These are phyloP conservation scores for Metschnikowia cerradonensis DNA, from an alignment of 805 yeast genomes.

Conservation along the genomic window DNA sequence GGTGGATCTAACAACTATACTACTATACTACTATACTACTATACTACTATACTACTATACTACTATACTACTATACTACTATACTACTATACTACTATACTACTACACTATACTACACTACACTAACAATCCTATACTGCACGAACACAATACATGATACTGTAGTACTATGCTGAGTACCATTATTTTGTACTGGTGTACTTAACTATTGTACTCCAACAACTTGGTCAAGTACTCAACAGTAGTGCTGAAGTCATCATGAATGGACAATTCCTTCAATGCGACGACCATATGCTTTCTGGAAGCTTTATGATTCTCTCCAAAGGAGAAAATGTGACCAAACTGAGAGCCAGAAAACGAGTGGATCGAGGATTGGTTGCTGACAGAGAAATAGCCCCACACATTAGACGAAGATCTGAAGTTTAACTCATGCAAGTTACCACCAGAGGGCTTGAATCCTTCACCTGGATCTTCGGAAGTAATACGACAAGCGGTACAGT, in stretches of 20 bases:
- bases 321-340: slow-evolving; percentile 98
- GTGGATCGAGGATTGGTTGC: slow-evolving; percentile 94
- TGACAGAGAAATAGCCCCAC: slow-evolving; percentile 99
- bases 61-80: too few species aligned
- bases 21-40: too few species aligned
- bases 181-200: too few species aligned
- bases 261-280: slow-evolving; percentile 87
- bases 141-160: too few species aligned
- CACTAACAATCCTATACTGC: too few species aligned
- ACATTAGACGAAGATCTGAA: slow-evolving; percentile 96
- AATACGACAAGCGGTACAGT: slow-evolving; percentile 98
- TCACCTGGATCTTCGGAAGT: slow-evolving; percentile 99
- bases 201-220: too few species aligned
- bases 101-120: too few species aligned
- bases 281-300: slow-evolving; percentile 99
- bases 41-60: too few species aligned
- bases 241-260: slow-evolving; percentile 98
- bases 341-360: slow-evolving; percentile 98
- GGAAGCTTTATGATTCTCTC: slow-evolving; percentile 96
- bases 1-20: too few species aligned
- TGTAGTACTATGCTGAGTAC: too few species aligned
- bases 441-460: slow-evolving; percentile 98
- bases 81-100: too few species aligned
- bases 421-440: slow-evolving; percentile 91
- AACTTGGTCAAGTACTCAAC: slow-evolving; percentile 94